Percentiles rank a stretch among this genome's conserved stretches.
phyloP scores from a whole-genome alignment of 805 yeast species.

The Lipomyces oligophaga region DNA sequence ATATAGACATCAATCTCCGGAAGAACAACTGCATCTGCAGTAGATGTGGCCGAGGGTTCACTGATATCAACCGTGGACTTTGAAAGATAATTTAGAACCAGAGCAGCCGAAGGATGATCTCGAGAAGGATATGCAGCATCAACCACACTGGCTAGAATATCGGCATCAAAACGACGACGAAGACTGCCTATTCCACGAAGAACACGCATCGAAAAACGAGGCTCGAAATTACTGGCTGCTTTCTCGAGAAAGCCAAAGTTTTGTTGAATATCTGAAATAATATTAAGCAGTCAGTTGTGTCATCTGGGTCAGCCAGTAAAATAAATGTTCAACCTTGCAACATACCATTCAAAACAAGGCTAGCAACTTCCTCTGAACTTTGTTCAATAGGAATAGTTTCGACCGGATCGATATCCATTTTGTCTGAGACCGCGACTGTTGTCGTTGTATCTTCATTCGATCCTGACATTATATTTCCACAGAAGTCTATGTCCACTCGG shows the following conservation, averaged over 20 bases:
- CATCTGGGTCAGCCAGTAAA: no score
- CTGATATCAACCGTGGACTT: conserved; percentile 7
- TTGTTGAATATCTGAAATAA: conserved; percentile 37
- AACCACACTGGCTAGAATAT: conserved; percentile 54
- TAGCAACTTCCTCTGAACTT: conserved; percentile 20
- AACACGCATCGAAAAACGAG: conserved; percentile 80
- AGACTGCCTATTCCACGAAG: conserved; percentile 76
- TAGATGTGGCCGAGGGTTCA: conserved; percentile 1
- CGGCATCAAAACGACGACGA: conserved; percentile 58
- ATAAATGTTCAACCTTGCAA: no score
- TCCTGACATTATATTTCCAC: conserved; percentile 5
- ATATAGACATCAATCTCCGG: conserved; percentile 81
- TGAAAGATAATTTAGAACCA: conserved; percentile 14
- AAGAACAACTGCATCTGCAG: conserved; percentile 41
- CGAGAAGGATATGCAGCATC: conserved; percentile 51
- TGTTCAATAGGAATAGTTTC: conserved; percentile 6
- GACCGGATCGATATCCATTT: conserved; percentile 14
- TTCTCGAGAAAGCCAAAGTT: conserved; percentile 50
- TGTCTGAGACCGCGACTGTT: conserved; percentile 18
- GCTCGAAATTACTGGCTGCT: conserved; percentile 71
- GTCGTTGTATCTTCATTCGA: conserved; percentile 2
- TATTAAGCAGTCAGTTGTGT: no score
- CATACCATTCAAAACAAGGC: conserved; percentile 22
- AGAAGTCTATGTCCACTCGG: no score
- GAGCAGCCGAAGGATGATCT: conserved; percentile 7